phyloP scores from a whole-genome alignment of 1,139 yeast species.

The Blastobotrys indianensis region DNA sequence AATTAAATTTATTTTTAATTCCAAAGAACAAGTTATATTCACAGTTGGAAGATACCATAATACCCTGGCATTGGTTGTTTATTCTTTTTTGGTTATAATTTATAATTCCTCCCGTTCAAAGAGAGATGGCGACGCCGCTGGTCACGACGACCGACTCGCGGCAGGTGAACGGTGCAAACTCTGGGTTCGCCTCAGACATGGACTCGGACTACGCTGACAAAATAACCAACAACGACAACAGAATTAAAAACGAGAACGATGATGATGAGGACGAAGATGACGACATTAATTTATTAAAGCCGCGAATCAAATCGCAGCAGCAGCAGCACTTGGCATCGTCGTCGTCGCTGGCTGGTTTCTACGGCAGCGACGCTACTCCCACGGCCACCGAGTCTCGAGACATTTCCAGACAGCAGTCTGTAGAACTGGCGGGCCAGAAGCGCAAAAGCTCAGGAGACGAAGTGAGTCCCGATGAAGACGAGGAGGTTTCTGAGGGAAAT shows the following conservation, averaged over 20 bases:
- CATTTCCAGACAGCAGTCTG: slow-evolving; percentile 1
- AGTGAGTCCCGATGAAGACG: slow-evolving; percentile 1
- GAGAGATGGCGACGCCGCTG: too few relatives aligned
- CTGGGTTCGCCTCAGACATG: too few relatives aligned
- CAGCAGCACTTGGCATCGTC: not conserved
- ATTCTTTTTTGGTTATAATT: too few relatives aligned
- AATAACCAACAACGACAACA: too few relatives aligned
- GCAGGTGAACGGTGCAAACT: not conserved
- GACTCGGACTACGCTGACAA: too few relatives aligned
- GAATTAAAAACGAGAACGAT: not conserved
- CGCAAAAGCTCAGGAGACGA: not conserved
- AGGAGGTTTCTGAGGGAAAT: not conserved
- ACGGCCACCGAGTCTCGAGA: not conserved
- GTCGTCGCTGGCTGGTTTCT: not conserved
- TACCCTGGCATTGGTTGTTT: too few relatives aligned
- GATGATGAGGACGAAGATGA: slow-evolving; percentile 4
- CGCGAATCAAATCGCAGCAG: not conserved
- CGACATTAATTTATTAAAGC: not conserved
- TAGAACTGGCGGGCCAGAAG: not conserved
- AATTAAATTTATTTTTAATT: not conserved
- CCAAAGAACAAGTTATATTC: not conserved
- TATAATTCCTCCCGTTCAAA: too few relatives aligned
- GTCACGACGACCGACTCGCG: not conserved
- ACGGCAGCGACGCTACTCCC: not conserved
- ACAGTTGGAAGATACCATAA: too few relatives aligned